Evolutionary conservation across 257 asterid genomes (phyloP).

Genomic region (Oldenlandia corymbosa): DNA sequence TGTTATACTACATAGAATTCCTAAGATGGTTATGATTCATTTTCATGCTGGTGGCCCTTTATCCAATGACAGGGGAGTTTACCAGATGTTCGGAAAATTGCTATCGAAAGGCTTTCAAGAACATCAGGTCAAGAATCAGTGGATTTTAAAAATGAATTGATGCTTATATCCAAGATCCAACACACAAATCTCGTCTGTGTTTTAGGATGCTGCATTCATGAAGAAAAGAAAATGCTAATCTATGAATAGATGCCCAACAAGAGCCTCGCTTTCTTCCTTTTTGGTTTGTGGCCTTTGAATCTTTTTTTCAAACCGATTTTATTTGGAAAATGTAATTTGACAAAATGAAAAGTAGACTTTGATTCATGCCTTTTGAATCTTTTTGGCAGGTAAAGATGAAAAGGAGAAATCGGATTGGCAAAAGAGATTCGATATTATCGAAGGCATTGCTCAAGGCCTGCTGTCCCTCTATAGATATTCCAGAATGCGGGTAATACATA

Average conservation of each 20-base stretch:
- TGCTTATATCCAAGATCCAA: constrained; percentile 54
- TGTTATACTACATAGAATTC: not conserved
- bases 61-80: constrained; percentile 36
- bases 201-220: constrained; percentile 10
- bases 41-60: not conserved
- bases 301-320: not conserved
- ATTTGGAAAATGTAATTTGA: no score
- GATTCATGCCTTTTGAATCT: not conserved
- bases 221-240: constrained; percentile 3
- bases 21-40: not conserved
- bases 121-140: constrained; percentile 52
- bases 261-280: constrained; percentile 10
- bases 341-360: no score
- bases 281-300: not conserved
- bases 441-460: constrained; percentile 49
- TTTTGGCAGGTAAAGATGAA: constrained; percentile 23
- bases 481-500: constrained; percentile 33
- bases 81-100: constrained; percentile 46
- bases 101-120: constrained; percentile 52
- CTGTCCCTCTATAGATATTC: constrained; percentile 61
- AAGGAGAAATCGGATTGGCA: constrained; percentile 28
- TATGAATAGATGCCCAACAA: constrained; percentile 3
- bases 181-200: constrained; percentile 60
- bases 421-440: constrained; percentile 26
- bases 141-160: constrained; percentile 58